Conservation (phyloP, 192 early-diverging fungal genomes). For the Phycomyces nitens region DNA sequence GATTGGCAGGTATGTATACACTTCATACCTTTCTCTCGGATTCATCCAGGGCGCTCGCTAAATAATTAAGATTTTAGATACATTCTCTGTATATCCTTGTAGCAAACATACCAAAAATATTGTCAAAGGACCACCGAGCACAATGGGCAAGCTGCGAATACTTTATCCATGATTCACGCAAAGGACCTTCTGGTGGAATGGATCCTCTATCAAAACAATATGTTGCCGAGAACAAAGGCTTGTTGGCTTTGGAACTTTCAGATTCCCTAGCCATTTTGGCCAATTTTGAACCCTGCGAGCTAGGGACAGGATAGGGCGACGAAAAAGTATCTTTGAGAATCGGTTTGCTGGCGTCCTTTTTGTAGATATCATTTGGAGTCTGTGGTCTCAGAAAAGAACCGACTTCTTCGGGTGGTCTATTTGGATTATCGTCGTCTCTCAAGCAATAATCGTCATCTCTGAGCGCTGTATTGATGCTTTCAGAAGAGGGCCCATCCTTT, state of each 20-base stretch:
- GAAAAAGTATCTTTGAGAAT: too few species aligned
- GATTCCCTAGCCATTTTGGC: not conserved
- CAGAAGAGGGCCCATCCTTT: not conserved
- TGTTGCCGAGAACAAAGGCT: not conserved
- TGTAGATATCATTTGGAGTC: too few species aligned
- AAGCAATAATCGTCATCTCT: too few species aligned
- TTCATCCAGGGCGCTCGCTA: not conserved
- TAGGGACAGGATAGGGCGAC: too few species aligned
- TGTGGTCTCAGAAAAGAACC: too few species aligned
- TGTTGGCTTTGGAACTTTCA: not conserved
- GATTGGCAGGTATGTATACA: not conserved
- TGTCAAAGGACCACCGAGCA: conserved; percentile 48
- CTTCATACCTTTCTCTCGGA: conserved; percentile 1
- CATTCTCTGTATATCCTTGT: not conserved
- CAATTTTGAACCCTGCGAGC: too few species aligned
- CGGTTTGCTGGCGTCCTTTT: too few species aligned
- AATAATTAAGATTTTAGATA: not conserved
- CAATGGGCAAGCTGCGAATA: conserved; percentile 44
- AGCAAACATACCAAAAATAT: conserved; percentile 37
- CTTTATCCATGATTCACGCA: conserved; percentile 22
- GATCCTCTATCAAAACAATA: conserved; percentile 13
- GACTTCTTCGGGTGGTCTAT: too few species aligned
- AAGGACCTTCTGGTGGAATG: conserved; percentile 19
- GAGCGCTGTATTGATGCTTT: too few species aligned
- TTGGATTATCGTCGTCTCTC: too few species aligned